Evolutionary conservation across 164 flowering plant species (phyloP), one percentile per base, ranked within the genome.

Genomic region (Berberis vulgaris): DNA sequence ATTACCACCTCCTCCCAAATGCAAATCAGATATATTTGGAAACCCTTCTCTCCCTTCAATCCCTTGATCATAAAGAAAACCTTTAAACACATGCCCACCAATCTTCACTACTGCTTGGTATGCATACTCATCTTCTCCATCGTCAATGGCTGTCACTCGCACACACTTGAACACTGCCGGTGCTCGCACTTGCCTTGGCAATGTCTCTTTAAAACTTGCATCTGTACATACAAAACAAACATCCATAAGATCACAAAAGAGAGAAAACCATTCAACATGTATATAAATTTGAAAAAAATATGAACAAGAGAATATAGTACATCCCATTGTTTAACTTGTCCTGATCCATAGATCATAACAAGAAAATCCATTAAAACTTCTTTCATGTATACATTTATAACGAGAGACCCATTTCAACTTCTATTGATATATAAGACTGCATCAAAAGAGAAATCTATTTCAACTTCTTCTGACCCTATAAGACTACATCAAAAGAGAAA

Each of bases 91-190:
- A 73, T 84, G 97, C 9, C 98, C 97, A 3, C 91, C 89, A 40
- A 93, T 93, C 72, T 78, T 90, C 42, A 91, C 98, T 41, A 86
- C 80, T 0, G 94, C 97, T 58, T 93, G 96, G 62, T 93, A 93
- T 0, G 96, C 98, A 62, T 78, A 88, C 73, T 93, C 92, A 46
- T 90, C 96, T 6, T 91, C 95, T 0, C 96, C 97, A 44, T 89
- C 96, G 1, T 91, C 96, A 47, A 93, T 66, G 5, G 96, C 82
- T 5, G 97, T 87, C 67, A 93, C 97, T 12, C 86, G 66, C 7
- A 93, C 97, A 69, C 97, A 93, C 80, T 81, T 88, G 84, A 93
- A 93, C 7, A 83, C 86, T 4, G 97, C 98, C 52, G 89, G 92
- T 1, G 91, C 92, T 2, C 81, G 81, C 3, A 93, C 84, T 71